Base-by-base conservation (phyloP, 169 alveolate species). In the Amoebophrya sp. region DNA sequence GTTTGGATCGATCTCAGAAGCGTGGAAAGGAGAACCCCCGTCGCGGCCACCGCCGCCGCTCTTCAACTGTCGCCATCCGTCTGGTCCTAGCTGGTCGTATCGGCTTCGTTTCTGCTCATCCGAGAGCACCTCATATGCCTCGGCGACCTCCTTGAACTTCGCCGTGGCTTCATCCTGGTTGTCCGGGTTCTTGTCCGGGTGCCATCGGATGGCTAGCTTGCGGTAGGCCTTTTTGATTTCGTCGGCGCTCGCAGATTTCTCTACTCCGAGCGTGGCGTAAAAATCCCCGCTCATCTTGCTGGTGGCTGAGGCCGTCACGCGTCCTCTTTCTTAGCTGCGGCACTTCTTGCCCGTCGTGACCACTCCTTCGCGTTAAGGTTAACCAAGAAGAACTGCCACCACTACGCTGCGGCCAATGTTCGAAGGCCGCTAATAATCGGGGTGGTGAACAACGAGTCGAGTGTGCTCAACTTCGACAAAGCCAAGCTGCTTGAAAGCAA, bases 91-190 rank as follows among this genome's bases (percentile, higher is more conserved):
- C 34, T 58, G 78, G 78, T 58, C 78, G 34, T 58, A 58, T 16
- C 23, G 78, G 4, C 23, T 58, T n/a, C 97, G 94, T 90, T 97
- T 96, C 42, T 94, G 94, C 40, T 95, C 93, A 92, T 96, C 97
- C 29, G 97, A 94, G 50, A 97, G 94, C 13, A 96, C 96, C 88
- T 95, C 95, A 91, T 97, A 97, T 23, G 99, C 98, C 92, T 96
- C 97, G 40, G 96, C 95, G 39, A 97, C 95, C 88, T 94, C 92
- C 92, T 96, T 96, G 90, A 97, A 97, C 91, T 93, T 95, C 92
- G 93, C 96, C 90, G 94, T 95, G 0, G 97, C 97, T 78, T 95
- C 96, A 88, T 95, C 96, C 42, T 94, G 91, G 89, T 94, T 95
- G 40, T 94, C 95, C 41, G 95, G 69, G 58, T 95, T 93, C 90